These are phyloP conservation scores for Lipomyces mesembrius DNA, from an alignment of 805 yeast species.

Conservation along the genomic window DNA sequence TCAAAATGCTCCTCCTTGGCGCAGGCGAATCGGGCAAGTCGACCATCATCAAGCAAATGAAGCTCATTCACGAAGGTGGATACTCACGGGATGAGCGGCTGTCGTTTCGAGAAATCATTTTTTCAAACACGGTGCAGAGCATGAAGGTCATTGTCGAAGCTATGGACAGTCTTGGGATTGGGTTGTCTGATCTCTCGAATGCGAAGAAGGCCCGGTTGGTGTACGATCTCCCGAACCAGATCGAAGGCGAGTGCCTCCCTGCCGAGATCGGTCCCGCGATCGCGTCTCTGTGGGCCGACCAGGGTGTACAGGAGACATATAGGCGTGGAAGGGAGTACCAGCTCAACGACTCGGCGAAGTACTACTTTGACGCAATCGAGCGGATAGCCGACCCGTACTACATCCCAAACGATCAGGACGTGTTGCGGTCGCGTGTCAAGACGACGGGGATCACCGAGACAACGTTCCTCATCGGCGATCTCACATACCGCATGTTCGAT, in stretches of 20 bases:
- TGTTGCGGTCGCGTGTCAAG: conserved; percentile 86
- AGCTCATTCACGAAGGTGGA: conserved; percentile 82
- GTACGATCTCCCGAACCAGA: conserved; percentile 26
- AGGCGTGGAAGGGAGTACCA: conserved; percentile 75
- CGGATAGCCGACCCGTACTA: conserved; percentile 69
- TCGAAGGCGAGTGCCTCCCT: conserved; percentile 43
- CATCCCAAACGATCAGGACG: conserved; percentile 78
- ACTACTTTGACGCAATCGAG: conserved; percentile 75
- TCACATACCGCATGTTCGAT: conserved; percentile 78
- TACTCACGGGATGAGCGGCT: conserved; percentile 77
- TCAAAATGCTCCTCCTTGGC: conserved; percentile 67
- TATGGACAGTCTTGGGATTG: conserved; percentile 67
- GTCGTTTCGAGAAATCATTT: conserved; percentile 83
- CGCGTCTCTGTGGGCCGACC: conserved; percentile 66
- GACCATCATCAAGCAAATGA: conserved; percentile 87
- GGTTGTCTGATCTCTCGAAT: conserved; percentile 62
- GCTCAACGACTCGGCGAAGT: conserved; percentile 78
- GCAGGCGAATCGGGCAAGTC: conserved; percentile 96
- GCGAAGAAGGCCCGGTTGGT: conserved; percentile 21
- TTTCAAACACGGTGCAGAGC: conserved; percentile 77
- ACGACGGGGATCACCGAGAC: conserved; percentile 96
- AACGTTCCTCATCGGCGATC: conserved; percentile 67
- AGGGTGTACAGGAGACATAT: conserved; percentile 50
- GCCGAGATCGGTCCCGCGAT: conserved; percentile 75
- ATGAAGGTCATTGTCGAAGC: conserved; percentile 51